Conservation (phyloP, 345 rosid species). For the Lepidium sativum region DNA sequence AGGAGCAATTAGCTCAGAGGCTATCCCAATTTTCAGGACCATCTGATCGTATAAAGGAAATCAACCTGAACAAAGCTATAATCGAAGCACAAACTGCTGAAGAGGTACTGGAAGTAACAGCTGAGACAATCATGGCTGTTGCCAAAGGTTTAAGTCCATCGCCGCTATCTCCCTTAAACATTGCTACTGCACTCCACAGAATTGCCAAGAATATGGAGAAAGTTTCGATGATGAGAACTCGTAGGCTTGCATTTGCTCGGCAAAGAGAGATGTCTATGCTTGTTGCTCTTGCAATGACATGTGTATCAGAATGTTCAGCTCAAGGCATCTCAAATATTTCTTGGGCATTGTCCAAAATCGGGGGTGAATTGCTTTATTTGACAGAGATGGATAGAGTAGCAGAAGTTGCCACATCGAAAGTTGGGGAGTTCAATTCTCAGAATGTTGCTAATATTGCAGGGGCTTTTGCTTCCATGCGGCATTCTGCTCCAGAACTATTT, state of each 20-base stretch:
- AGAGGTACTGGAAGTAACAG: constrained; percentile 58
- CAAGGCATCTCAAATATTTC: constrained; percentile 91
- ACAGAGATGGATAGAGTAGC: constrained; percentile 98
- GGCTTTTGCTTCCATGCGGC: constrained; percentile 84
- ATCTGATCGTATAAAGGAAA: constrained; percentile 65
- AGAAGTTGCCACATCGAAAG: constrained; percentile 71
- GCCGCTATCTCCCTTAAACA: constrained; percentile 72
- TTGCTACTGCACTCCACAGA: constrained; percentile 81
- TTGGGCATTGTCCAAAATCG: constrained; percentile 88
- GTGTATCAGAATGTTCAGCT: constrained; percentile 81
- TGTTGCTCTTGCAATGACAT: constrained; percentile 72
- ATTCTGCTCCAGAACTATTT: constrained; percentile 71
- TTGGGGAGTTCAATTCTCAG: constrained; percentile 70
- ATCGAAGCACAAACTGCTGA: constrained; percentile 79
- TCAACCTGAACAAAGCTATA: constrained; percentile 60
- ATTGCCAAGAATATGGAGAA: constrained; percentile 96
- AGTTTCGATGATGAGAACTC: constrained; percentile 62
- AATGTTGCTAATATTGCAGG: constrained; percentile 91
- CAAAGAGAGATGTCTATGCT: constrained; percentile 94
- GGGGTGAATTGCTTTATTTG: constrained; percentile 76
- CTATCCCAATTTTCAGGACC: constrained; percentile 70
- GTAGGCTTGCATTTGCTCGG: constrained; percentile 64
- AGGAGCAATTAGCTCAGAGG: constrained; percentile 60
- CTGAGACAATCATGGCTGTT: constrained; percentile 69
- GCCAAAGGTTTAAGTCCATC: constrained; percentile 88